A percentile compares a stretch with the other conserved stretches of the same genome.
Evolutionary conservation across 805 yeast species (phyloP).

Genomic region (Hanseniaspora nectarophila): DNA sequence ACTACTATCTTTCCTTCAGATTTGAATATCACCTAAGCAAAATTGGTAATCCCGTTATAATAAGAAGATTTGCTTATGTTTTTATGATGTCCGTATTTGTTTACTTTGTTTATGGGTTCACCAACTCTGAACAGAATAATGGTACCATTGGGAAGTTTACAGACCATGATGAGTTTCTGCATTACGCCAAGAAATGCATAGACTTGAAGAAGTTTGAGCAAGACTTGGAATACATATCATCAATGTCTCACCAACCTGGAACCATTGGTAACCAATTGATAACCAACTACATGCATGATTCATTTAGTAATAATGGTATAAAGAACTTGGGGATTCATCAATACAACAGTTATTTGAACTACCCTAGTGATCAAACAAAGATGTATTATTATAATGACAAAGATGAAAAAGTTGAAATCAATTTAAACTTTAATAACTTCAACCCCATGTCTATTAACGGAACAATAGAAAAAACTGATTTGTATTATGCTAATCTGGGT

Average conservation of each 20-base stretch:
- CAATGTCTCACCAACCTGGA: conserved; percentile 81
- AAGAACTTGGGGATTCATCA: conserved; percentile 32
- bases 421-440: conserved; percentile 36
- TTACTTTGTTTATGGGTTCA: conserved; percentile 47
- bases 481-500: conserved; percentile 62
- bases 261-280: conserved; percentile 72
- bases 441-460: conserved; percentile 60
- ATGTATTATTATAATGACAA: conserved; percentile 22
- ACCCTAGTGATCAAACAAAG: conserved; percentile 37
- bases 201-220: conserved; percentile 49
- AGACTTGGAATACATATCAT: conserved; percentile 57
- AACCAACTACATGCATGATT: conserved; percentile 51
- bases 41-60: conserved; percentile 77
- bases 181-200: conserved; percentile 39
- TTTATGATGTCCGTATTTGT: conserved; percentile 47
- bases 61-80: conserved; percentile 66
- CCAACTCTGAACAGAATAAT: conserved; percentile 32
- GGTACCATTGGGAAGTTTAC: conserved; percentile 47
- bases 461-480: conserved; percentile 35
- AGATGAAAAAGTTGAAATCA: conserved; percentile 21
- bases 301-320: conserved; percentile 48
- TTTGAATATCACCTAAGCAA: conserved; percentile 49
- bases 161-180: conserved; percentile 42
- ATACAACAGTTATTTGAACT: conserved; percentile 49
- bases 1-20: conserved; percentile 28